phyloP scores from a whole-genome alignment of 208 protist genomes.

The Leishmania tarentolae region DNA sequence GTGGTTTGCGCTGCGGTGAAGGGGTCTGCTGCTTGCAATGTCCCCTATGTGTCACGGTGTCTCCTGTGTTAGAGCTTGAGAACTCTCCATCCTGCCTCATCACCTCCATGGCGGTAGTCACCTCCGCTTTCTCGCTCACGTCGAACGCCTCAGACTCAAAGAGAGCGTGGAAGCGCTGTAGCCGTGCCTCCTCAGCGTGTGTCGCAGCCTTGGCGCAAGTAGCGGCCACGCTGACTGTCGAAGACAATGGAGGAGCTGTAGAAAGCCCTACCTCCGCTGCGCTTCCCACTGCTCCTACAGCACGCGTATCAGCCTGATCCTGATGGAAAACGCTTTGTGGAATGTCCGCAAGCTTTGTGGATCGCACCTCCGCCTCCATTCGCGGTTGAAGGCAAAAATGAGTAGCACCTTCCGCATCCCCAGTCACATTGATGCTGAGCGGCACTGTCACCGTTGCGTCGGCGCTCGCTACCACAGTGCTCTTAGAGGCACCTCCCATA shows the following conservation, averaged over 20 bases:
- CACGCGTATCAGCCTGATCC: not conserved
- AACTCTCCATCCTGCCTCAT: not conserved
- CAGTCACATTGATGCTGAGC: constrained; percentile 33
- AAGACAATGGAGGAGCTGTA: not conserved
- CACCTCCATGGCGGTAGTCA: too few species aligned
- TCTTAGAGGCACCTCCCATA: not conserved
- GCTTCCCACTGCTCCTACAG: not conserved
- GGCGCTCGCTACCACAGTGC: not conserved
- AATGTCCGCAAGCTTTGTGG: not conserved
- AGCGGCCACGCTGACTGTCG: constrained; percentile 3
- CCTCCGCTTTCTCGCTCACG: not conserved
- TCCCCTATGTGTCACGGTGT: not conserved
- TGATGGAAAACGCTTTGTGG: not conserved
- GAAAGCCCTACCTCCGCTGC: not conserved
- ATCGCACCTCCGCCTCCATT: not conserved
- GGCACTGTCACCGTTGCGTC: not conserved
- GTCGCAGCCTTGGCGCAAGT: constrained; percentile 11
- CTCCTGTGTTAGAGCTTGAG: not conserved
- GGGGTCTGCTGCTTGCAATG: constrained; percentile 7
- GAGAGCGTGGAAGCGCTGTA: constrained; percentile 14
- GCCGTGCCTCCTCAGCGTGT: constrained; percentile 13
- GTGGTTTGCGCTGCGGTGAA: constrained; percentile 14
- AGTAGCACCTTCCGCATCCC: not conserved
- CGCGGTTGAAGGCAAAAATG: not conserved
- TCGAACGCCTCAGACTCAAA: constrained; percentile 22